Percentiles rank a stretch among this genome's conserved stretches.
These are phyloP conservation scores for Cydonia oblonga DNA, from an alignment of 331 rosid species.

Conservation along the genomic window DNA sequence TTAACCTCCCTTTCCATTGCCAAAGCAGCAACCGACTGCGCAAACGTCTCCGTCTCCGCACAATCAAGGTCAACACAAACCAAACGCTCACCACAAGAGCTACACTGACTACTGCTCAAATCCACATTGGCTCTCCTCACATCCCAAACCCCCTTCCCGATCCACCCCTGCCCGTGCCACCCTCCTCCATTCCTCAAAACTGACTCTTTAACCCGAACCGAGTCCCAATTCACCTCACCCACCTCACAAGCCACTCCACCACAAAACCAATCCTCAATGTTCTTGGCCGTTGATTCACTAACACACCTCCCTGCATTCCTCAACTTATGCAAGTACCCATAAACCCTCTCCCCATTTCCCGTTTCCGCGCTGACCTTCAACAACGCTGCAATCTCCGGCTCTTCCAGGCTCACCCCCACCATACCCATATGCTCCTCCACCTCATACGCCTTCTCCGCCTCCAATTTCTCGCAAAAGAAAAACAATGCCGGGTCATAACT, in stretches of 20 bases:
- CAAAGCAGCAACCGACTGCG: conserved; percentile 48
- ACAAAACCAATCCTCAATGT: conserved; percentile 68
- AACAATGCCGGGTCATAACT: conserved; percentile 65
- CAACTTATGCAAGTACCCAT: conserved; percentile 65
- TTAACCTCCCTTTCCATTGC: conserved; percentile 73
- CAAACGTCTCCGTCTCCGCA: conserved; percentile 55
- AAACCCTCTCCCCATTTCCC: conserved; percentile 52
- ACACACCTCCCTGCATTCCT: conserved; percentile 53
- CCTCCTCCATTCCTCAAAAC: conserved; percentile 73
- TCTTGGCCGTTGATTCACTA: conserved; percentile 34
- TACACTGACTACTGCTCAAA: conserved; percentile 36
- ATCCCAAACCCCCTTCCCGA: conserved; percentile 73
- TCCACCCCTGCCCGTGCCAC: conserved; percentile 92
- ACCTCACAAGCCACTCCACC: conserved; percentile 31
- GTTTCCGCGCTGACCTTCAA: conserved; percentile 45
- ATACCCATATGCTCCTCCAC: conserved; percentile 54
- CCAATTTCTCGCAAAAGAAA: conserved; percentile 44
- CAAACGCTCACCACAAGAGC: conserved; percentile 47
- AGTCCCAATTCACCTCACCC: conserved; percentile 35
- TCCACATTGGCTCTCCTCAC: conserved; percentile 33
- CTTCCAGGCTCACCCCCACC: conserved; percentile 47
- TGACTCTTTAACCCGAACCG: conserved; percentile 25
- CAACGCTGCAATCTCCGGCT: conserved; percentile 55
- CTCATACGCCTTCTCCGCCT: conserved; percentile 67
- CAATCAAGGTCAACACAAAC: conserved; percentile 69